Percentiles rank a stretch among this genome's conserved stretches.
These are phyloP conservation scores for Cubamyces sp. DNA, from an alignment of 768 basidiomycete species.

Conservation along the genomic window DNA sequence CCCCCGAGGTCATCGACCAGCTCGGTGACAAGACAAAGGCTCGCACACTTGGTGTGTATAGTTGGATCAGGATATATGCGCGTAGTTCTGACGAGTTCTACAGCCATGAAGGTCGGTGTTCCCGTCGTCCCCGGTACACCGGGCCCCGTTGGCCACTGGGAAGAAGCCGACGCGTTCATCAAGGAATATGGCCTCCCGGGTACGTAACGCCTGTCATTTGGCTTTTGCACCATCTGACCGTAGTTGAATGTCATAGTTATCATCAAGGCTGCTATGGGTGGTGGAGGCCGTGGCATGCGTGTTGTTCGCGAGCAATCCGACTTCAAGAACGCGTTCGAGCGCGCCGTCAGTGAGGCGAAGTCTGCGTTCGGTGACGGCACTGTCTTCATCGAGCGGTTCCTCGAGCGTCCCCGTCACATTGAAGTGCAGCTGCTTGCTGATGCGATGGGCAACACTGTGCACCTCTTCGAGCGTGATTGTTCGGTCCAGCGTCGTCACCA, in stretches of 20 bases:
- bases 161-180: slow-evolving; percentile 86
- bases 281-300: slow-evolving; percentile 98
- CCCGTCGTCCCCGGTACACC: slow-evolving; percentile 98
- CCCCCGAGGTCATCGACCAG: slow-evolving; percentile 95
- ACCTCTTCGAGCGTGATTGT: slow-evolving; percentile 98
- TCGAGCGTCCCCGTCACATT: slow-evolving; percentile 96
- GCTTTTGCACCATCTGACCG: neutral
- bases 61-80: slow-evolving; percentile 7
- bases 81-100: slow-evolving; percentile 3
- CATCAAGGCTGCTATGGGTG: slow-evolving; percentile 99
- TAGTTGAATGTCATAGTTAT: slow-evolving; percentile 61
- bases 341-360: slow-evolving; percentile 94
- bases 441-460: slow-evolving; percentile 89
- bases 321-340: slow-evolving; percentile 87
- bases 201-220: slow-evolving; percentile 33
- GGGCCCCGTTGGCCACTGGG: slow-evolving; percentile 83
- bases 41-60: slow-evolving; percentile 70
- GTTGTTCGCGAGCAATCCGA: slow-evolving; percentile 94
- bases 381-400: slow-evolving; percentile 97
- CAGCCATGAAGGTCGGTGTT: slow-evolving; percentile 88
- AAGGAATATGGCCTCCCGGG: slow-evolving; percentile 96
- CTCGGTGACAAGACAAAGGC: slow-evolving; percentile 99
- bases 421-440: slow-evolving; percentile 97
- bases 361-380: slow-evolving; percentile 98
- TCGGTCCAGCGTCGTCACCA: slow-evolving; percentile 98